Evolutionary conservation across 805 yeast genomes (phyloP).

Genomic region (Ogataea chonburiensis): DNA sequence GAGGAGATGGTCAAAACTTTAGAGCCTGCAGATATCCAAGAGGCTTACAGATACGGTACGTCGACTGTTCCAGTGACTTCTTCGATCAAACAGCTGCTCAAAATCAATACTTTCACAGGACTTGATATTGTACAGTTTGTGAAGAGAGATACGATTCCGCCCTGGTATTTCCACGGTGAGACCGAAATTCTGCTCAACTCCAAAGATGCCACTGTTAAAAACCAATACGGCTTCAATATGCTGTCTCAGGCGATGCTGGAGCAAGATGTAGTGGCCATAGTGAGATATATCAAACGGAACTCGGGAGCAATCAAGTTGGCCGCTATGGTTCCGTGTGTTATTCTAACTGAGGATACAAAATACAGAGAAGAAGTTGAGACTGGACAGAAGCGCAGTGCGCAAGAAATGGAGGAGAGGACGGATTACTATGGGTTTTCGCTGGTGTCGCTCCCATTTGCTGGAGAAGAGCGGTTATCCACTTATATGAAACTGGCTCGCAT

Average conservation of each 20-base stretch:
- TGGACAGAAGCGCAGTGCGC: slow-evolving; percentile 25
- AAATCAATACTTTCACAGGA: slow-evolving; percentile 47
- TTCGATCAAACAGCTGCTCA: slow-evolving; percentile 43
- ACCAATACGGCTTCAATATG: slow-evolving; percentile 43
- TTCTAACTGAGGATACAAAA: slow-evolving; percentile 25
- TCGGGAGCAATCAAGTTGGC: slow-evolving; percentile 50
- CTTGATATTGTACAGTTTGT: slow-evolving; percentile 67
- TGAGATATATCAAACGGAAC: slow-evolving; percentile 56
- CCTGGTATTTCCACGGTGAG: slow-evolving; percentile 60
- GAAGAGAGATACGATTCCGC: slow-evolving; percentile 45
- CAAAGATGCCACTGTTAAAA: slow-evolving; percentile 25
- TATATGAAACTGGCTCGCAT: slow-evolving; percentile 42
- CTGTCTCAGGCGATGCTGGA: slow-evolving; percentile 54
- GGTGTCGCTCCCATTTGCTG: slow-evolving; percentile 65
- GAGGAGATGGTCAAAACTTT: slow-evolving; percentile 1
- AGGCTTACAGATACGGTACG: slow-evolving; percentile 68
- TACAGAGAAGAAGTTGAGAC: slow-evolving; percentile 11
- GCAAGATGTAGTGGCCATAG: slow-evolving; percentile 51
- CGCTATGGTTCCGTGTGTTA: slow-evolving; percentile 50
- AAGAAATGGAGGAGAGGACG: slow-evolving; percentile 14
- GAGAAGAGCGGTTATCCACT: slow-evolving; percentile 64
- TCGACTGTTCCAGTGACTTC: slow-evolving; percentile 54
- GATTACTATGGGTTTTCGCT: slow-evolving; percentile 45
- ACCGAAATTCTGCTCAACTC: slow-evolving; percentile 45
- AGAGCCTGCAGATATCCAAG: slow-evolving; percentile 39